These are phyloP conservation scores for Trifolium fragiferum DNA, from an alignment of 306 rosid species.

Conservation along the genomic window DNA sequence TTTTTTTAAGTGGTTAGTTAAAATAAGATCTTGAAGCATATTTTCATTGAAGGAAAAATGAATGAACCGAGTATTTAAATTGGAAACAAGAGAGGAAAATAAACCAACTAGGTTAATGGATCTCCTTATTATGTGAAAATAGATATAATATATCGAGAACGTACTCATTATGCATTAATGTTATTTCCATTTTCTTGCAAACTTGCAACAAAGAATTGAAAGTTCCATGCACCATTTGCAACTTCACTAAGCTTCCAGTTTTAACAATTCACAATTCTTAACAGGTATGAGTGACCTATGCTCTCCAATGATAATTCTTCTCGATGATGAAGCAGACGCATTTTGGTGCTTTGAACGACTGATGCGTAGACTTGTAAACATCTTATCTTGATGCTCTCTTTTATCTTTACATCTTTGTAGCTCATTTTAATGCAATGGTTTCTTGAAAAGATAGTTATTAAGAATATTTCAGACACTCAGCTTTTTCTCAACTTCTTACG, in stretches of 20 bases:
- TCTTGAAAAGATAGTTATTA: slow-evolving; percentile 4
- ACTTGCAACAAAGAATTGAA: slow-evolving; percentile 9
- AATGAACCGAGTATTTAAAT: neutral
- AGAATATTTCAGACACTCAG: neutral
- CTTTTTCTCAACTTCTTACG: slow-evolving; percentile 51
- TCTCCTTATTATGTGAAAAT: too few species aligned
- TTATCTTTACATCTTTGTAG: slow-evolving; percentile 10
- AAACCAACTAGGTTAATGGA: neutral
- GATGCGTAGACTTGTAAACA: slow-evolving; percentile 94
- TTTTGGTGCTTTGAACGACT: slow-evolving; percentile 99
- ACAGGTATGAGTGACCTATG: slow-evolving; percentile 99
- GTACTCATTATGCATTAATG: neutral
- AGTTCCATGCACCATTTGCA: slow-evolving; percentile 28
- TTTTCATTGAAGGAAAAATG: neutral
- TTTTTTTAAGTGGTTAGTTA: neutral
- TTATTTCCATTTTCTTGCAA: slow-evolving; percentile 1
- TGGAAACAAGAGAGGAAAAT: neutral
- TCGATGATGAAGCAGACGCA: slow-evolving; percentile 97
- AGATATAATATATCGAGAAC: neutral
- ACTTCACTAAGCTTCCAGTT: slow-evolving; percentile 36
- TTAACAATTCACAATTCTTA: slow-evolving; percentile 45
- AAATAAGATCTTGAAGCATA: too few species aligned
- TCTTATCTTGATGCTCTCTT: slow-evolving; percentile 36
- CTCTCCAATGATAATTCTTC: slow-evolving; percentile 96
- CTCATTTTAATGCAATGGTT: slow-evolving; percentile 12